Evolutionary conservation across 164 flowering plant species (phyloP).

Genomic region (Sextonia rubra): DNA sequence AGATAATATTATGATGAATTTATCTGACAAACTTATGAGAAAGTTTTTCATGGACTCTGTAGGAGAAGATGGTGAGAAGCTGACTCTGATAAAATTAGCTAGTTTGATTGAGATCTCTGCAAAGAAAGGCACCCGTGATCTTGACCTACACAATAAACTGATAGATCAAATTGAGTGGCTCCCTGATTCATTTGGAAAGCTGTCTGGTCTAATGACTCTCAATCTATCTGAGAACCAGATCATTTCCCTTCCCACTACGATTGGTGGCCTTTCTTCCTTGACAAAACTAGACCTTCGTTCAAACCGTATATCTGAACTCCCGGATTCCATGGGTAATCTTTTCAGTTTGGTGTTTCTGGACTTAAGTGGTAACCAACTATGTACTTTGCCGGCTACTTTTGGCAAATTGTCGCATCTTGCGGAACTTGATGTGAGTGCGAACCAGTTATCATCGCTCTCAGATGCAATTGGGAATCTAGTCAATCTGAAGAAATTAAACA

Average conservation of each 20-base stretch:
- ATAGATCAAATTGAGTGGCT: conserved; percentile 70
- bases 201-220: conserved; percentile 50
- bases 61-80: conserved; percentile 71
- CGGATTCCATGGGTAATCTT: conserved; percentile 66
- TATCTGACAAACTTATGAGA: not conserved
- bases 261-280: conserved; percentile 63
- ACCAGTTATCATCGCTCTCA: conserved; percentile 44
- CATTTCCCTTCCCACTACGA: conserved; percentile 47
- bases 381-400: conserved; percentile 49
- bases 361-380: conserved; percentile 57
- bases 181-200: conserved; percentile 81
- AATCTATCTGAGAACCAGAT: conserved; percentile 78
- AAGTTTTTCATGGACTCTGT: conserved; percentile 19
- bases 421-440: conserved; percentile 74
- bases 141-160: conserved; percentile 58
- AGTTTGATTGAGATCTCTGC: conserved; percentile 69
- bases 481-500: conserved; percentile 50
- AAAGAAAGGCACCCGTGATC: conserved; percentile 62
- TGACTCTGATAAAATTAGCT: conserved; percentile 74
- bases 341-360: conserved; percentile 51
- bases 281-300: conserved; percentile 62
- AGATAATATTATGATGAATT: not conserved
- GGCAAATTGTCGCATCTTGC: conserved; percentile 52
- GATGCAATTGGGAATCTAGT: conserved; percentile 63
- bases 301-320: conserved; percentile 54